Conservation (phyloP, 2,329 filamentous ascomycete genomes). For the Claviceps monticola region DNA sequence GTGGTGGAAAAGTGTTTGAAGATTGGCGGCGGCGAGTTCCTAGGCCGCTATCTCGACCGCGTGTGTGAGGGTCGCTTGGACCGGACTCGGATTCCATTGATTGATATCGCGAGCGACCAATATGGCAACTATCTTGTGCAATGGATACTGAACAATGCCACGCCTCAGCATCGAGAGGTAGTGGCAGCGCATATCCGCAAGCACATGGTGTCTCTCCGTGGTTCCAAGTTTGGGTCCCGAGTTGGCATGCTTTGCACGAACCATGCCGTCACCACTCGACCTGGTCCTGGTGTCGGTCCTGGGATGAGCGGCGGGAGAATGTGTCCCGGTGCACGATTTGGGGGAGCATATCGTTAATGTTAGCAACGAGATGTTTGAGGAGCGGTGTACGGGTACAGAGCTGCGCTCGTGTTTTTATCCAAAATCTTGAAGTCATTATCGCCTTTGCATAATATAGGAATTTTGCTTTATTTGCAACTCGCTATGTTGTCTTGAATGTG, state of each 20-base stretch:
- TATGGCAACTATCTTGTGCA: constrained; percentile 98
- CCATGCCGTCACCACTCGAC: constrained; percentile 75
- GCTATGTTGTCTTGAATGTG: not conserved
- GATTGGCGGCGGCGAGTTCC: constrained; percentile 81
- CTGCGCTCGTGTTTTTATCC: constrained; percentile 3
- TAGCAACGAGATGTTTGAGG: constrained; percentile 13
- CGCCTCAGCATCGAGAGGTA: constrained; percentile 77
- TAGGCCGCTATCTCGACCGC: constrained; percentile 82
- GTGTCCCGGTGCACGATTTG: constrained; percentile 44
- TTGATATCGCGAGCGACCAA: constrained; percentile 96
- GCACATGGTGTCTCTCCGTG: constrained; percentile 97
- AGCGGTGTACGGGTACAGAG: not conserved
- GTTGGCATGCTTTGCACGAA: constrained; percentile 99
- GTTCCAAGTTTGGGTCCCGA: constrained; percentile 95
- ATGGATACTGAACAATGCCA: constrained; percentile 85
- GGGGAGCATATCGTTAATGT: constrained; percentile 40
- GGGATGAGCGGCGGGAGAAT: constrained; percentile 41
- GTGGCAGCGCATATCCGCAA: constrained; percentile 92
- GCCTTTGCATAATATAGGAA: constrained; percentile 10
- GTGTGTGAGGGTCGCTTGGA: constrained; percentile 86
- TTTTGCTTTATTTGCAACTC: constrained; percentile 7
- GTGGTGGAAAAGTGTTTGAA: constrained; percentile 99
- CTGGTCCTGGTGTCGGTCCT: constrained; percentile 66
- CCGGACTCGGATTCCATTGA: constrained; percentile 87
- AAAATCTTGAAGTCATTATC: constrained; percentile 7